Evolutionary conservation across 257 asterid genomes (phyloP).

Genomic region (Fraxinus pennsylvanica): DNA sequence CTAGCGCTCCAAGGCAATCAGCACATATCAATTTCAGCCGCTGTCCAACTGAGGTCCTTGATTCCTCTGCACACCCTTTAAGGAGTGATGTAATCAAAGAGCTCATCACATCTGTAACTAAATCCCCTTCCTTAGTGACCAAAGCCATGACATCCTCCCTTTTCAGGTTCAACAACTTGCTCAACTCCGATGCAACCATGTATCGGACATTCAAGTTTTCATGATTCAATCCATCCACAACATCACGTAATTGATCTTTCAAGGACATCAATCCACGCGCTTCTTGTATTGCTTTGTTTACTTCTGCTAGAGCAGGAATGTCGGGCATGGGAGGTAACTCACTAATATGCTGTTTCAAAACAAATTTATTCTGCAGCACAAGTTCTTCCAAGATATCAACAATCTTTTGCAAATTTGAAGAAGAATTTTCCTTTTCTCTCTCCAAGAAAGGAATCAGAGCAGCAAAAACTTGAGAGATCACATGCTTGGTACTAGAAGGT

Average conservation of each 20-base stretch:
- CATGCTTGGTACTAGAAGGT: slow-evolving; percentile 85
- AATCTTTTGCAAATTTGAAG: slow-evolving; percentile 55
- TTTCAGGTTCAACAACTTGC: slow-evolving; percentile 70
- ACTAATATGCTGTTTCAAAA: slow-evolving; percentile 69
- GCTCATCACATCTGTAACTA: slow-evolving; percentile 74
- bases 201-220: slow-evolving; percentile 92
- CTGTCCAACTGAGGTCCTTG: slow-evolving; percentile 88
- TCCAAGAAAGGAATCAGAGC: slow-evolving; percentile 90
- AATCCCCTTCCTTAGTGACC: slow-evolving; percentile 70
- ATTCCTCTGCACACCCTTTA: slow-evolving; percentile 97
- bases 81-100: slow-evolving; percentile 81
- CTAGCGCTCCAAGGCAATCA: slow-evolving; percentile 94
- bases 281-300: slow-evolving; percentile 82
- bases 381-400: slow-evolving; percentile 94
- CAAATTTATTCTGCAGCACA: slow-evolving; percentile 69
- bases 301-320: slow-evolving; percentile 76
- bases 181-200: slow-evolving; percentile 93
- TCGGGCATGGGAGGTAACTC: slow-evolving; percentile 92
- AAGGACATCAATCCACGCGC: slow-evolving; percentile 73
- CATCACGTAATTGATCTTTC: slow-evolving; percentile 80
- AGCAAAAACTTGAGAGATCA: slow-evolving; percentile 97
- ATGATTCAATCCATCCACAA: slow-evolving; percentile 84
- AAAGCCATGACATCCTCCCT: slow-evolving; percentile 71
- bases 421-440: slow-evolving; percentile 61
- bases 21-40: slow-evolving; percentile 86